Evolutionary conservation across 139 green algal species (phyloP).

Genomic region (Deuterostichococcus epilithicus): DNA sequence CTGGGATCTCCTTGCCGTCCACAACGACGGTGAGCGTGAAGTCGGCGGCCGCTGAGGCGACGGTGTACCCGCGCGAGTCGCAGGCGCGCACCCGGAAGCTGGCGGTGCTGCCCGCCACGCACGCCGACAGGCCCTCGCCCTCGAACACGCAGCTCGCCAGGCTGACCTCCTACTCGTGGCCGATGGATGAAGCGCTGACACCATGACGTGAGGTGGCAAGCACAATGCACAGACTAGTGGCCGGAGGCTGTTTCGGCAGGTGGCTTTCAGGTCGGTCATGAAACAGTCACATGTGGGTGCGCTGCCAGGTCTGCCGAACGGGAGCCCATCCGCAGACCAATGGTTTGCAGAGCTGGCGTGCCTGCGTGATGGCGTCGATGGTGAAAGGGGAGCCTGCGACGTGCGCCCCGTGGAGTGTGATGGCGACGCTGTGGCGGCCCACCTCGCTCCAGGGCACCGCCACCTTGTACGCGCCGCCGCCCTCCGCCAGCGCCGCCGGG

Average conservation of each 20-base stretch:
- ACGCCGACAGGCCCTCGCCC: neutral
- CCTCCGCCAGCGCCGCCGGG: neutral
- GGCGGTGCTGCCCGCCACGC: neutral
- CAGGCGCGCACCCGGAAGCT: neutral
- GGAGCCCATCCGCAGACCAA: too few relatives aligned
- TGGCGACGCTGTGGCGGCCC: neutral
- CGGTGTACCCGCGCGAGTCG: neutral
- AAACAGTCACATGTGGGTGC: too few relatives aligned
- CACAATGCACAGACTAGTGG: too few relatives aligned
- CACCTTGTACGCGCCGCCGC: neutral
- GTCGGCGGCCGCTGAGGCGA: neutral
- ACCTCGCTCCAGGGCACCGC: slow-evolving; percentile 3
- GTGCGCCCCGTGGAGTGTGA: neutral
- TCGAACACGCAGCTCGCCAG: slow-evolving; percentile 7
- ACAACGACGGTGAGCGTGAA: neutral
- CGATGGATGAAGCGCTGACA: too few relatives aligned
- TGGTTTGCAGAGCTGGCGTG: too few relatives aligned
- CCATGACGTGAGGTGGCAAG: too few relatives aligned
- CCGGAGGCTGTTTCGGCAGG: too few relatives aligned
- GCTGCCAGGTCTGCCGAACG: too few relatives aligned
- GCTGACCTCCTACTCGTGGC: neutral
- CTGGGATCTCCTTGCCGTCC: neutral
- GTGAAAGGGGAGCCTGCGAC: neutral
- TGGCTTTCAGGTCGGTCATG: neutral
- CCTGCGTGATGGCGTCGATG: neutral